Percentiles rank a stretch among this genome's conserved stretches.
Evolutionary conservation across 192 early-diverging fungal genomes (phyloP).

Genomic region (Coemansia sp.): DNA sequence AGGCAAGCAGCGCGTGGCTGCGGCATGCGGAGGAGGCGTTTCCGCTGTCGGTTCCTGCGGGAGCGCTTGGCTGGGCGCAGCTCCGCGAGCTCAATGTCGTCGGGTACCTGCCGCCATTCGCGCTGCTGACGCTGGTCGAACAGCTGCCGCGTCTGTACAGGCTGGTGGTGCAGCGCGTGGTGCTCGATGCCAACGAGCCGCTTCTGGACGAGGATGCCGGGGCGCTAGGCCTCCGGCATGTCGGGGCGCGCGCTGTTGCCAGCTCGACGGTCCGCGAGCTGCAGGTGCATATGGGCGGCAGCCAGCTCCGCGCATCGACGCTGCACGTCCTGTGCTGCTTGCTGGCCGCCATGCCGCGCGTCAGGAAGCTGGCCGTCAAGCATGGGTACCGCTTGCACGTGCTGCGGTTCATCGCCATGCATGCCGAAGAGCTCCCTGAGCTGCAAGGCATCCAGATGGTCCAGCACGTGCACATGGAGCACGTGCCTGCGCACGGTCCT

Average conservation of each 20-base stretch:
- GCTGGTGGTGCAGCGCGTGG: constrained; percentile 35
- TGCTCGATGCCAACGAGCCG: constrained; percentile 22
- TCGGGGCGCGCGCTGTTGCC: background rate
- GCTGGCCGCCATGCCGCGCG: constrained; percentile 25
- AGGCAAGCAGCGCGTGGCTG: constrained; percentile 29
- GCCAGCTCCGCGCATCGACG: constrained; percentile 11
- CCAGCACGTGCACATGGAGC: constrained; percentile 26
- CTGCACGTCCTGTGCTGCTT: constrained; percentile 41
- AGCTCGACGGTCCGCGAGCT: constrained; percentile 23
- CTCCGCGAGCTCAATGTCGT: constrained; percentile 31
- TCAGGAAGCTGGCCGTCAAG: constrained; percentile 23
- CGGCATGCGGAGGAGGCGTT: constrained; percentile 25
- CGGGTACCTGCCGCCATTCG: constrained; percentile 29
- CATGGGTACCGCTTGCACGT: constrained; percentile 21
- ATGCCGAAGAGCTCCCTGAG: constrained; percentile 2
- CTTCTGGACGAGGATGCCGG: background rate
- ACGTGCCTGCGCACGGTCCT: background rate
- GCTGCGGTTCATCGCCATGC: background rate
- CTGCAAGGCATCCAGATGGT: constrained; percentile 18
- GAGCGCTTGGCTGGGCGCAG: constrained; percentile 16
- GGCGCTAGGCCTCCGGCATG: background rate
- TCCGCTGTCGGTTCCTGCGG: constrained; percentile 31
- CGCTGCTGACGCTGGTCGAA: constrained; percentile 19
- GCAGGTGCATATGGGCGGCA: constrained; percentile 43
- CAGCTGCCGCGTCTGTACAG: constrained; percentile 21